phyloP scores from a whole-genome alignment of 2,329 filamentous ascomycete genomes.

The Penicillium digitatum region DNA sequence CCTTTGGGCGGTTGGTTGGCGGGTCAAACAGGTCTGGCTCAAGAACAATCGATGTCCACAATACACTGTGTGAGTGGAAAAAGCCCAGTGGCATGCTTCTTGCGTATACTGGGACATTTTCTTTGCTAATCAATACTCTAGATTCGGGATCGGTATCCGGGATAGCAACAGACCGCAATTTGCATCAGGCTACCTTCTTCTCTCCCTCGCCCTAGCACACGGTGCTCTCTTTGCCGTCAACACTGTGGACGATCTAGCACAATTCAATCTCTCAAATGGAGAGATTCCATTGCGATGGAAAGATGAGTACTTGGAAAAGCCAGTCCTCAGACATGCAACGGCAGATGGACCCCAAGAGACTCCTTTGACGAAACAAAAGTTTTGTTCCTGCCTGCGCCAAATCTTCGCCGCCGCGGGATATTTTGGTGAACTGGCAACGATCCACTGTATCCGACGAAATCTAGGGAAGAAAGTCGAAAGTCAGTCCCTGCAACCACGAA shows the following conservation, averaged over 20 bases:
- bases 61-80: neutral
- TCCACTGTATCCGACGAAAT: constrained; percentile 2
- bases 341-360: neutral
- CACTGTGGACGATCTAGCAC: neutral
- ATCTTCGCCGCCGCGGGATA: neutral
- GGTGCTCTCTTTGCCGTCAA: neutral
- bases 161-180: constrained; percentile 2
- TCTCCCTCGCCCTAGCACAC: neutral
- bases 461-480: constrained; percentile 1
- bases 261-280: constrained; percentile 1
- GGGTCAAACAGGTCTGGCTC: neutral
- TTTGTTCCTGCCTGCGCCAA: neutral
- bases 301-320: neutral
- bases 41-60: neutral
- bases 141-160: constrained; percentile 4
- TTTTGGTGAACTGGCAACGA: neutral
- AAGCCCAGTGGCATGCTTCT: neutral
- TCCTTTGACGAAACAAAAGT: constrained; percentile 2
- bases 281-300: constrained; percentile 3
- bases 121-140: neutral
- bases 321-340: constrained; percentile 1
- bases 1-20: neutral
- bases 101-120: neutral
- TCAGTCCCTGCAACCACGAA: neutral
- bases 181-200: constrained; percentile 1